phyloP scores from a whole-genome alignment of 768 basidiomycete species.

The Sutorius australiensis region DNA sequence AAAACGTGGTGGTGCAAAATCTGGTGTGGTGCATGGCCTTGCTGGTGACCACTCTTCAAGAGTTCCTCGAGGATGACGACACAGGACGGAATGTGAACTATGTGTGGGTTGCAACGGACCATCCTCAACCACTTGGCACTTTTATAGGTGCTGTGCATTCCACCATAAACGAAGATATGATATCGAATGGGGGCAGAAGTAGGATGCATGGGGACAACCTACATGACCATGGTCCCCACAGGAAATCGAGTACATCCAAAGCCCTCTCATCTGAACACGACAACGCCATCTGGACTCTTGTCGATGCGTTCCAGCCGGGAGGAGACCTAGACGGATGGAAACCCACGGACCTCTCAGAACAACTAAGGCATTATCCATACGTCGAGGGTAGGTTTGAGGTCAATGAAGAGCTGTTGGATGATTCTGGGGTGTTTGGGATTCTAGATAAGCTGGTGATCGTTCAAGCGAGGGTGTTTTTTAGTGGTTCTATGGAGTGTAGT shows the following conservation, averaged over 20 bases:
- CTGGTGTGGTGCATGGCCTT: constrained; percentile 43
- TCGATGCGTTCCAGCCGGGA: constrained; percentile 39
- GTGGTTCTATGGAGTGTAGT: constrained; percentile 45
- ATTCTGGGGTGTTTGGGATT: constrained; percentile 51
- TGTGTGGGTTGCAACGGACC: constrained; percentile 58
- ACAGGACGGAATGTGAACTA: constrained; percentile 24
- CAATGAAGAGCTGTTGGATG: constrained; percentile 37
- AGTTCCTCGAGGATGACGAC: too few species aligned
- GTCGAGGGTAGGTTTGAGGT: constrained; percentile 20
- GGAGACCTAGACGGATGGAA: constrained; percentile 40
- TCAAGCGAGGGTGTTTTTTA: constrained; percentile 48
- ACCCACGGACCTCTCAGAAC: constrained; percentile 43
- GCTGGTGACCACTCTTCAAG: too few species aligned
- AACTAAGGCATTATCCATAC: constrained; percentile 23
- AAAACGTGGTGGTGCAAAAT: constrained; percentile 40
- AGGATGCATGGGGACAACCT: neutral
- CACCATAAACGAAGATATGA: constrained; percentile 13
- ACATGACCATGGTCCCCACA: neutral
- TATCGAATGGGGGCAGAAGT: neutral
- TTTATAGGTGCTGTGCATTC: neutral
- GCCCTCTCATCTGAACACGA: constrained; percentile 40
- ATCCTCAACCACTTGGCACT: constrained; percentile 30
- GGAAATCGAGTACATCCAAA: constrained; percentile 47
- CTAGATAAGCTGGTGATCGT: constrained; percentile 55
- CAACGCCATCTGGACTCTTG: constrained; percentile 42